These are phyloP conservation scores for Sclerotinia sclerotiorum DNA, from an alignment of 2,329 filamentous ascomycete genomes.

Conservation along the genomic window DNA sequence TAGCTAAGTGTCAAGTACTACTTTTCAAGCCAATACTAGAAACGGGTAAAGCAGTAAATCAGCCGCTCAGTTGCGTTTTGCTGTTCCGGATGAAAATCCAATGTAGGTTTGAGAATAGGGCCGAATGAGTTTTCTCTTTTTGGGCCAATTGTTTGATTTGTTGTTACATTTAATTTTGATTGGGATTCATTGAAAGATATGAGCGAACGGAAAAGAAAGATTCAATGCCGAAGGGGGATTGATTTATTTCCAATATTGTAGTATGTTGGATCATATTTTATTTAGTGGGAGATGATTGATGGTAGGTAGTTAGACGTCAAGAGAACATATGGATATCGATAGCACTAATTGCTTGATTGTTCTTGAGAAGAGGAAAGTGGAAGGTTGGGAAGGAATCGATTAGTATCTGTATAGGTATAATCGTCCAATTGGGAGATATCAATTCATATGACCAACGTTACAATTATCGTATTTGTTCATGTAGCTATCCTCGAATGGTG, in stretches of 20 bases:
- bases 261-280: background rate
- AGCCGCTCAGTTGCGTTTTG: constrained; percentile 14
- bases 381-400: background rate
- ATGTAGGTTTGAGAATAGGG: constrained; percentile 18
- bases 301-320: too few species aligned
- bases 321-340: too few species aligned
- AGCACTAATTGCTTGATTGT: background rate
- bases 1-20: background rate
- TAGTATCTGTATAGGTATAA: background rate
- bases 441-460: background rate
- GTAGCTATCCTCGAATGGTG: background rate
- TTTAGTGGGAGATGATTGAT: too few species aligned
- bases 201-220: background rate
- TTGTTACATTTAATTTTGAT: constrained; percentile 1
- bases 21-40: background rate
- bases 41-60: background rate
- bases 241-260: background rate
- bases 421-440: background rate
- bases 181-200: background rate
- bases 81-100: constrained; percentile 11
- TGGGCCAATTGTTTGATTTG: constrained; percentile 5
- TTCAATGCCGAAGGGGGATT: background rate
- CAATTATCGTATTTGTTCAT: background rate
- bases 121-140: constrained; percentile 16
- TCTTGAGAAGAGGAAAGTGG: background rate